Evolutionary conservation across 108 stramenopile genomes (phyloP), one percentile per base, ranked within the genome.

Genomic region (Stephanodiscus minutulus): DNA sequence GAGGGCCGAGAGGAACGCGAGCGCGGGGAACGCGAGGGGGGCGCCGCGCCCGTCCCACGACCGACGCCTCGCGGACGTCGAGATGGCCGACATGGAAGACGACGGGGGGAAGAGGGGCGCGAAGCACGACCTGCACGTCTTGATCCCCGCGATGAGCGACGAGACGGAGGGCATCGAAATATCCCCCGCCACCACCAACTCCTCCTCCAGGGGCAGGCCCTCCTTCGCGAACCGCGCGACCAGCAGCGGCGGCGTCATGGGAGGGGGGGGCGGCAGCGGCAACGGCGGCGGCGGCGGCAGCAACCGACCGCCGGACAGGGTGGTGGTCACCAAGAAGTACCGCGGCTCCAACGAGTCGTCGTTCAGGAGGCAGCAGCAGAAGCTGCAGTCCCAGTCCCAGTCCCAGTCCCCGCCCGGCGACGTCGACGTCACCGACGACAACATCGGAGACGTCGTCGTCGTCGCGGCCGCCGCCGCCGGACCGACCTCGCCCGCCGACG

Each of bases 121-220:
- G 13, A 27, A 25, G 27, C 7, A 25, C 11, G 35, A 54, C 24
- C 66, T 39, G 53, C 13, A 24, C 21, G 25, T 64, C 20, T 62
- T 72, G 9, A 15, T 64, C 0, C 52, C 72, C 15, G 54, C 61
- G 1, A 31, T 11, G 5, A 72, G 72, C 36, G 72, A 62, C 10
- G 72, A 72, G 54, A 72, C 72, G 29, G 72, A 72, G 28, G 41
- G 29, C 10, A 15, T 27, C 35, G 41, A 61, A 21, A 33, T 61
- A 22, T 72, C 71, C n/a, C 71, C 71, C 20, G 22, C 59, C 9
- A 62, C 50, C 50, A 39, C 39, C 39, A 8, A 39, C 39, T 39
- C 39, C 10, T 39, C 39, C 7, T 39, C 50, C 7, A n/a, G n/a
- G 50, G 50, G 50, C 17, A 24, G 18, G 50, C n/a, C n/a, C n/a